Base-by-base conservation (phyloP, 345 rosid species). In the Ceriops tagal region DNA sequence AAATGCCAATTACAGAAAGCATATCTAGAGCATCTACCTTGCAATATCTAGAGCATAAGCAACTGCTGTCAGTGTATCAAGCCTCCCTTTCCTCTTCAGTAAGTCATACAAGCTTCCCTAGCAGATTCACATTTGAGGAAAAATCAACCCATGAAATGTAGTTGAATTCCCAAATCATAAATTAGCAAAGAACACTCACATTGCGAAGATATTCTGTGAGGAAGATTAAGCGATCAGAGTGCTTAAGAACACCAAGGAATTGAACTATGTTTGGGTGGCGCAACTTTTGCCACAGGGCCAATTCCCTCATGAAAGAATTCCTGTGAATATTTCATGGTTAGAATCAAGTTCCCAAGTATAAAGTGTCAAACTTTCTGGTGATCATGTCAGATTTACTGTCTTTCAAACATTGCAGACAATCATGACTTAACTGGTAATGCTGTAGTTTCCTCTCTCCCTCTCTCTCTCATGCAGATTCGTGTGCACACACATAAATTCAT, bases 191-290 rank as follows among this genome's bases (percentile, higher is more conserved):
- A 68, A 73, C 53, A 78, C 86, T 76, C 72, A 87, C 92, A 70
- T 87, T 79, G 73, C 83, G 63, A 39, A 87, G 89, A 77, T 83
- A 87, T 74, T 87, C 92, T 0, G 86, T 83, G 20, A 87, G 84
- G 74, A 87, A 87, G 69, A 87, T 82, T 67, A 85, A 77, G 32
- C 85, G 88, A 55, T 82, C 85, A 31, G 84, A 70, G 67, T 77
- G 79, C 80, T 83, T 87, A 26, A 87, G 70, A 66, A 85, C 89
- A 53, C 92, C 92, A 53, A 87, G 85, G 83, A 87, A 87, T 78
- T 87, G 89, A 69, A 85, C 89, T 53, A 87, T 87, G 72, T 87
- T 87, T 30, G 92, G 92, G 71, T 85, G 92, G 63, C 88, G 83
- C 75, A 87, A 70, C 82, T 57, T 82, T 67, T 87, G 87, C 92